A percentile compares a stretch with the other conserved stretches of the same genome.
Conservation (phyloP, 768 basidiomycete genomes). For the Suillus subaureus region DNA sequence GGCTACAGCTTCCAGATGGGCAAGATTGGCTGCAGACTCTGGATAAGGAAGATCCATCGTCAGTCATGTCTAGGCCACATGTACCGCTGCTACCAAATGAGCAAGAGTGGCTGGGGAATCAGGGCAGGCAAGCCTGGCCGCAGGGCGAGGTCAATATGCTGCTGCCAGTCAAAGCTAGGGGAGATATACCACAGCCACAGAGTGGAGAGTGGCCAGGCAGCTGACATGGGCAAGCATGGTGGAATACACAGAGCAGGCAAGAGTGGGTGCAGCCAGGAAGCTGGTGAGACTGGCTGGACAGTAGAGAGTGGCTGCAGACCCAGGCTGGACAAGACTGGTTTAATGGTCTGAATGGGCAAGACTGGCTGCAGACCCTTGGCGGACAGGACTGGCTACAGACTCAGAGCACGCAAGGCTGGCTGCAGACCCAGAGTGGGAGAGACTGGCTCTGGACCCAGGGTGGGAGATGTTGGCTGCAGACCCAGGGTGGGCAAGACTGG, state of each 20-base stretch:
- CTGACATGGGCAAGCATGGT: not conserved
- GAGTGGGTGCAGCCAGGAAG: not conserved
- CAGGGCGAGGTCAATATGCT: not conserved
- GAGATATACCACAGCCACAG: not conserved
- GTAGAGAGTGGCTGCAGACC: too few relatives aligned
- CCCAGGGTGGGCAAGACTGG: not conserved
- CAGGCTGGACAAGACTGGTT: not conserved
- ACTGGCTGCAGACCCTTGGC: not conserved
- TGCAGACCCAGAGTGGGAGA: too few relatives aligned
- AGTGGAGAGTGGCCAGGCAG: not conserved
- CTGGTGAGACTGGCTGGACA: not conserved
- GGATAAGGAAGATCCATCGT: not conserved
- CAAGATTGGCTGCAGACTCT: not conserved
- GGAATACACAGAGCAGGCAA: not conserved
- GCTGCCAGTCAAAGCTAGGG: too few relatives aligned
- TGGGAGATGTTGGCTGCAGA: too few relatives aligned
- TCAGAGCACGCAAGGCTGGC: too few relatives aligned
- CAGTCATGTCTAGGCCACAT: too few relatives aligned
- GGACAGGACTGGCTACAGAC: not conserved
- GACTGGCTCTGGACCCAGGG: too few relatives aligned
- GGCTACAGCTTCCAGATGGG: too few relatives aligned
- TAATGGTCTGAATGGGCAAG: too few relatives aligned
- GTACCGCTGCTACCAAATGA: not conserved
- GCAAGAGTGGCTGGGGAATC: not conserved
- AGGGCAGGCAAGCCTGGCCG: not conserved